Evolutionary conservation across 2,329 filamentous ascomycete genomes (phyloP), one percentile per base, ranked within the genome.

Genomic region (Microcera coccophila): DNA sequence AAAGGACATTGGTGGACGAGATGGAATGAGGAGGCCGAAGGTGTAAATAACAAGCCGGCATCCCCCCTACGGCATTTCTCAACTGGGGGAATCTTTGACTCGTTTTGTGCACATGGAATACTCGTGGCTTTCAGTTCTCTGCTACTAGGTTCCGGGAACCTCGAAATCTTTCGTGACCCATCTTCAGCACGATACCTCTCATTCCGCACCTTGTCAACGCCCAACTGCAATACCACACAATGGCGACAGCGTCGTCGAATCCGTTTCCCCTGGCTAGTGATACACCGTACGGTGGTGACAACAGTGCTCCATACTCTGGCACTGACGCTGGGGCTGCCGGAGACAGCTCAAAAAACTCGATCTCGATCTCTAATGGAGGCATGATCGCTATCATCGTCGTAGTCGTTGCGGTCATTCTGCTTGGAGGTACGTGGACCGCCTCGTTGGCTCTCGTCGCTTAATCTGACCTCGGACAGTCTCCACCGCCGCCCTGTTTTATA

Each of bases 351-450:
- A 76, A 78, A 5, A 62, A 59, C 48, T 78, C 75, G 14, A 75
- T 85, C 52, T 72, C 72, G 28, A 66, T 93, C 17, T 87, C 84
- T 2, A 79, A 73, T 28, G 84, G 83, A 16, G 87, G 77, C 12
- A 70, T 90, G 56, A 75, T 87, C 44, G 86, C 85, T 36, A 89
- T 93, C 53, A 81, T 88, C 42, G 73, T 87, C 11, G 78, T 89
- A 3, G 85, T 89, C 4, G 78, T 79, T 9, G 62, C 78, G 11
- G 80, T 87, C 8, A 75, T 81, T 26, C 69, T 90, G 15, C 68
- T 86, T 45, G 86, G 86, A 63, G 78, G 87, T 90, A 72, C 61
- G 79, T 62, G 18, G 33, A 20, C 26, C 10, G 5, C 3, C 16
- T 19, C n/a, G 14, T 11, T 7, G 15, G 18, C 10, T 18, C 7